Evolutionary conservation across 805 yeast species (phyloP).

Genomic region (Schizosaccharomyces japonicus): DNA sequence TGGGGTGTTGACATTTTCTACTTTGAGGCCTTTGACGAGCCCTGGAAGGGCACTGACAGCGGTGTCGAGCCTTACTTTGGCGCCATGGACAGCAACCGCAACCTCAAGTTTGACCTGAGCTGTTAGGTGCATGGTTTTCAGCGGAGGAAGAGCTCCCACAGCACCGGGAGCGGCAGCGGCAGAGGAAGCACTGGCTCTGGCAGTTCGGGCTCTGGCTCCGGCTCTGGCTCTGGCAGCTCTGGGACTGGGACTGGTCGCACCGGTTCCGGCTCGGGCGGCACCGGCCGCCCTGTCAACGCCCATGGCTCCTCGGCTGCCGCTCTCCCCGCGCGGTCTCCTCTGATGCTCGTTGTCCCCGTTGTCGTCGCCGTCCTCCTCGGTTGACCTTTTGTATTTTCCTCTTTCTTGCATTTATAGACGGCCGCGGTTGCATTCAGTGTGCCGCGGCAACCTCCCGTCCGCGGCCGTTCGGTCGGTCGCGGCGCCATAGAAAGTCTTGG

Average conservation of each 20-base stretch:
- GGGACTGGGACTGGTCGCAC: neutral
- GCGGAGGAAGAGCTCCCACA: no score
- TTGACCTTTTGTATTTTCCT: no score
- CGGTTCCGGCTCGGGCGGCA: neutral
- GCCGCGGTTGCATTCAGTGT: no score
- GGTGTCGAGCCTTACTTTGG: conserved; percentile 88
- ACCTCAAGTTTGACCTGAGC: neutral
- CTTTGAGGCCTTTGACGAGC: conserved; percentile 88
- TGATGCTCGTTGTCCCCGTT: no score
- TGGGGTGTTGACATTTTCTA: conserved; percentile 87
- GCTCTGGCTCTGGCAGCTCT: neutral
- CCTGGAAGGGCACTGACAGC: conserved; percentile 81
- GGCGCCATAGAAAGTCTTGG: no score
- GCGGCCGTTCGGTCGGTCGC: no score
- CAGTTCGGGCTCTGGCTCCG: neutral
- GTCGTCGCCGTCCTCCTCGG: no score
- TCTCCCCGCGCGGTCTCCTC: neutral
- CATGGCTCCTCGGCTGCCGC: neutral
- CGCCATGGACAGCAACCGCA: neutral
- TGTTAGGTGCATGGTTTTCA: no score
- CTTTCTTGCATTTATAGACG: no score
- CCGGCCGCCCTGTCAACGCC: neutral
- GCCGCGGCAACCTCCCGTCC: no score
- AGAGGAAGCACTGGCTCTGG: no score
- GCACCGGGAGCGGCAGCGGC: no score